Percentiles rank a stretch among this genome's conserved stretches.
These are phyloP conservation scores for Entophlyctis helioformis DNA, from an alignment of 192 early-diverging fungal species.

Conservation along the genomic window DNA sequence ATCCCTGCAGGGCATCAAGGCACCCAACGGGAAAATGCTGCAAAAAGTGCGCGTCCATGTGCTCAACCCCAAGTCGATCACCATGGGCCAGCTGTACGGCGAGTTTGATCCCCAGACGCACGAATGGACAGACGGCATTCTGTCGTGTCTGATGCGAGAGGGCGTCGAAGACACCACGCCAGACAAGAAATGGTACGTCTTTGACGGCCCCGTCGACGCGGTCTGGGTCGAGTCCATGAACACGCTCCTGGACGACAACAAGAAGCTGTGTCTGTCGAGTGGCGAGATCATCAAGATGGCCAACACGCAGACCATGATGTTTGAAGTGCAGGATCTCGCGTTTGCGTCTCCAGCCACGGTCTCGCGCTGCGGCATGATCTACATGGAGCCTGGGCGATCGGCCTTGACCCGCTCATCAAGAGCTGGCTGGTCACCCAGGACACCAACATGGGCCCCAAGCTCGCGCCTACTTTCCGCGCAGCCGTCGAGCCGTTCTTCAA, in stretches of 20 bases:
- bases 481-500: conserved; percentile 30
- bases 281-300: conserved; percentile 58
- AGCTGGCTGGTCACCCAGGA: conserved; percentile 37
- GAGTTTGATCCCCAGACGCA: conserved; percentile 51
- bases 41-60: conserved; percentile 41
- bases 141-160: conserved; percentile 44
- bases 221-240: conserved; percentile 57
- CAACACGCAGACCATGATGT: conserved; percentile 50
- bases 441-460: conserved; percentile 7
- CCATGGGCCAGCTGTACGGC: conserved; percentile 55
- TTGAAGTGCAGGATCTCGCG: conserved; percentile 48
- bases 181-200: conserved; percentile 53
- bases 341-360: conserved; percentile 56
- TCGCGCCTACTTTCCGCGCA: conserved; percentile 17
- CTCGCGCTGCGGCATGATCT: conserved; percentile 54
- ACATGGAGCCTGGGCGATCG: conserved; percentile 55
- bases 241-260: conserved; percentile 52
- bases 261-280: conserved; percentile 47
- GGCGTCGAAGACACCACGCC: conserved; percentile 41
- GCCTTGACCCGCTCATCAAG: conserved; percentile 29
- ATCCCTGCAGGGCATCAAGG: conserved; percentile 25
- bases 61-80: conserved; percentile 52
- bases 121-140: conserved; percentile 52
- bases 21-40: conserved; percentile 38
- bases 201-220: conserved; percentile 54